A percentile compares a stretch with the other conserved stretches of the same genome.
Conservation (phyloP, 148 eudicot genomes). For the Fagopyrum tataricum region DNA sequence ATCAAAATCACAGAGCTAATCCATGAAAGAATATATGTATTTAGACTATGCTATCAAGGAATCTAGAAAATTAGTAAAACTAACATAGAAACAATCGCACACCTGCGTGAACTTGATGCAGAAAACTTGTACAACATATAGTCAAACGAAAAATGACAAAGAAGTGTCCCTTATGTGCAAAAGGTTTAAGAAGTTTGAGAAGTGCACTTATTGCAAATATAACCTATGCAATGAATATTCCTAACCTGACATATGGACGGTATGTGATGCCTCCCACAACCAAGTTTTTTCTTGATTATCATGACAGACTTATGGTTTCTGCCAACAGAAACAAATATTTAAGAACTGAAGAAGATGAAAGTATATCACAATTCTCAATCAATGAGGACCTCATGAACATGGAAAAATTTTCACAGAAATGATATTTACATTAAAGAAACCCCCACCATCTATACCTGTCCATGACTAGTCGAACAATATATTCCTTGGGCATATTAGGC, state of each 20-base stretch:
- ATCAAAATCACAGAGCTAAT: no score
- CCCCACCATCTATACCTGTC: constrained; percentile 51
- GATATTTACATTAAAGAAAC: neutral
- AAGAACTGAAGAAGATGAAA: neutral
- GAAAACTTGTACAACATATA: neutral
- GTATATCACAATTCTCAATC: neutral
- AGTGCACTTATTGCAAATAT: neutral
- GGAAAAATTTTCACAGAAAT: neutral
- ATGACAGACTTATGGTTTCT: constrained; percentile 95
- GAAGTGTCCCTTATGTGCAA: neutral
- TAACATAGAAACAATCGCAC: no score
- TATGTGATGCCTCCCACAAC: constrained; percentile 99
- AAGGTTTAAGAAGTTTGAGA: no score
- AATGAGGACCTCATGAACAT: neutral
- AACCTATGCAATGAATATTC: neutral
- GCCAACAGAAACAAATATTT: constrained; percentile 13
- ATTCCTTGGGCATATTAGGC: constrained; percentile 99
- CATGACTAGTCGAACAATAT: constrained; percentile 96
- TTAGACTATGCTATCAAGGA: no score
- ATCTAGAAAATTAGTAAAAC: no score
- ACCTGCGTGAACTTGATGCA: no score
- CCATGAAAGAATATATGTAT: no score
- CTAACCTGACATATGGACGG: constrained; percentile 82
- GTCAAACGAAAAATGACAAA: neutral
- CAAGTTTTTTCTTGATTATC: constrained; percentile 54